Percentiles rank a stretch among this genome's conserved stretches.
Evolutionary conservation across 75 land plant genomes (phyloP).

Genomic region (Isoetes taiwanensis): DNA sequence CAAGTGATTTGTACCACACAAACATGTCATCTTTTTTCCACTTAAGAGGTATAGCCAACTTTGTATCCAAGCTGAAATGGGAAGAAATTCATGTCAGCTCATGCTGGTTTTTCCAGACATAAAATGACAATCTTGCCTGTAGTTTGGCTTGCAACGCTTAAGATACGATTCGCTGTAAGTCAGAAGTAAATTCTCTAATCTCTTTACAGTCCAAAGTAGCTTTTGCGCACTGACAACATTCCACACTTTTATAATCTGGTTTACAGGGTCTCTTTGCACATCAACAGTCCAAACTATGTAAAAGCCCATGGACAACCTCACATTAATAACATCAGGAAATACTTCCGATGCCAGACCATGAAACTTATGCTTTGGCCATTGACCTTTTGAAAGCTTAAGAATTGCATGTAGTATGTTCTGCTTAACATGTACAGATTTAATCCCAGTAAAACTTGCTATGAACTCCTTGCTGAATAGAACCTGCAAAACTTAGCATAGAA

Average conservation of each 20-base stretch:
- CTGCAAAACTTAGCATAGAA: too few species aligned
- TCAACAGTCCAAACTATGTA: constrained; percentile 43
- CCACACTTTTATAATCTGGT: constrained; percentile 57
- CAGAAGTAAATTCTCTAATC: constrained; percentile 28
- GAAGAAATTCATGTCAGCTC: too few species aligned
- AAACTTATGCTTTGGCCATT: constrained; percentile 22
- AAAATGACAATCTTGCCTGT: too few species aligned
- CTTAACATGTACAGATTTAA: constrained; percentile 11
- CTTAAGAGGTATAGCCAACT: constrained; percentile 23
- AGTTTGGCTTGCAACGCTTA: constrained; percentile 29
- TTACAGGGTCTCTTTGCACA: constrained; percentile 20
- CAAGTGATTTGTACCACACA: constrained; percentile 17
- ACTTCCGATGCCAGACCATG: constrained; percentile 9
- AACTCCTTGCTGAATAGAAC: constrained; percentile 47
- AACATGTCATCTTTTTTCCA: constrained; percentile 24
- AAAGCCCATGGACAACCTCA: constrained; percentile 22
- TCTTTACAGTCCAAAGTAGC: constrained; percentile 22
- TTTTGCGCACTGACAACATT: constrained; percentile 27
- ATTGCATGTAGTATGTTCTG: constrained; percentile 8
- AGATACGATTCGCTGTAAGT: constrained; percentile 35
- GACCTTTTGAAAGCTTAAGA: constrained; percentile 37
- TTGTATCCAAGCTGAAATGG: constrained; percentile 18
- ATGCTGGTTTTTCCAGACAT: too few species aligned
- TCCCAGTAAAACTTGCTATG: constrained; percentile 25
- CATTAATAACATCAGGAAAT: constrained; percentile 21